phyloP scores from a whole-genome alignment of 2,329 filamentous ascomycete genomes.

The Hortaea werneckii region DNA sequence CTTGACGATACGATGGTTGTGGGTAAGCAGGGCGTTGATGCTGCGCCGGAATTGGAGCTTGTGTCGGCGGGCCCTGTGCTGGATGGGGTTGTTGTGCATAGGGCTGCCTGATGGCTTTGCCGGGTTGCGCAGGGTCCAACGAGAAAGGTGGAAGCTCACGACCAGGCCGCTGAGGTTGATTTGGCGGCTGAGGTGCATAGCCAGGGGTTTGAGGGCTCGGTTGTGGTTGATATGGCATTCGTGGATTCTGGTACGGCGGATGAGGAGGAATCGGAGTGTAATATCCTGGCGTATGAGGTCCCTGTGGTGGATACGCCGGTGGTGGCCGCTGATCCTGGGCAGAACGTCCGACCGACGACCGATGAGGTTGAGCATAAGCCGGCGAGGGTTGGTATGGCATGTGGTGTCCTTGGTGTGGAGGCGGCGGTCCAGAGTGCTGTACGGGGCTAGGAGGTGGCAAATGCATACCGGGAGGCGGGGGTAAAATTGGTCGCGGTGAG shows the following conservation, averaged over 20 bases:
- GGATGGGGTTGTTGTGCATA: constrained; percentile 10
- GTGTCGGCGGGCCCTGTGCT: constrained; percentile 3
- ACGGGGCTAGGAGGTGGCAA: constrained; percentile 18
- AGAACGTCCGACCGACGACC: neutral
- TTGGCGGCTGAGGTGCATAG: constrained; percentile 15
- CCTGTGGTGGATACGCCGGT: neutral
- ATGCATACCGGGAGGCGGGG: constrained; percentile 28
- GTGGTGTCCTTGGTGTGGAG: constrained; percentile 17
- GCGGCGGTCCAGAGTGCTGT: constrained; percentile 21
- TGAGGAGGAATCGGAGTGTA: constrained; percentile 17
- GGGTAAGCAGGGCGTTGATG: neutral
- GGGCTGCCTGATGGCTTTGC: constrained; percentile 9
- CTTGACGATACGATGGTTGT: constrained; percentile 7
- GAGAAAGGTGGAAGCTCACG: constrained; percentile 40
- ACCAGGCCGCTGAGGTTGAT: constrained; percentile 30
- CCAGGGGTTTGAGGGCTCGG: neutral
- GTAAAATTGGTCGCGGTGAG: constrained; percentile 28
- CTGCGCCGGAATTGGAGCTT: neutral
- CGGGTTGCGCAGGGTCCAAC: constrained; percentile 30
- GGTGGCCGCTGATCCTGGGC: neutral
- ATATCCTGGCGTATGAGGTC: constrained; percentile 4
- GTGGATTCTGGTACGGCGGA: constrained; percentile 18
- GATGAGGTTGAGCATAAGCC: constrained; percentile 13
- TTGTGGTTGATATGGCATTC: constrained; percentile 15
- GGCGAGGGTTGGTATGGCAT: constrained; percentile 12